A percentile compares a stretch with the other conserved stretches of the same genome.
Evolutionary conservation across 2,329 filamentous ascomycete species (phyloP).

Genomic region (Colletotrichum cordylinicola): DNA sequence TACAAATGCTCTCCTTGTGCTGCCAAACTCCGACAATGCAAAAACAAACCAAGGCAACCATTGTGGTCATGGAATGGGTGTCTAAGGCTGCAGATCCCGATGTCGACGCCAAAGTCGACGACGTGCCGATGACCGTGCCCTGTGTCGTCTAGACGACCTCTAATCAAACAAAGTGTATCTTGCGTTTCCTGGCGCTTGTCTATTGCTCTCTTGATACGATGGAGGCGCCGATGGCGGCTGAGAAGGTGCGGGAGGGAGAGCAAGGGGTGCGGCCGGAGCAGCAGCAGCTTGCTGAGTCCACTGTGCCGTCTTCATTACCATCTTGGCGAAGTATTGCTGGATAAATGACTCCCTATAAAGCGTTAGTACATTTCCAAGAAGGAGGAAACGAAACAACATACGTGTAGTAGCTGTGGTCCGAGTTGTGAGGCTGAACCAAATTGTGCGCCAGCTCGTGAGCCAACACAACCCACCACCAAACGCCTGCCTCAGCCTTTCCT

Average conservation of each 20-base stretch:
- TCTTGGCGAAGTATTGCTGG: constrained; percentile 76
- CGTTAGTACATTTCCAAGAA: neutral
- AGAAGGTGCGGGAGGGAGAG: constrained; percentile 1
- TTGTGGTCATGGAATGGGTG: neutral
- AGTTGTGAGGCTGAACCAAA: constrained; percentile 77
- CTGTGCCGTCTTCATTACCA: constrained; percentile 61
- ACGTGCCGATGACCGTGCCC: neutral
- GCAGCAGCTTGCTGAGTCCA: constrained; percentile 31
- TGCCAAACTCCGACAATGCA: constrained; percentile 4
- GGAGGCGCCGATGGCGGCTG: constrained; percentile 6
- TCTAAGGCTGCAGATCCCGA: neutral
- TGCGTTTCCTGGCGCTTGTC: constrained; percentile 8
- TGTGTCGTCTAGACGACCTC: neutral
- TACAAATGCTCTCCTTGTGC: neutral
- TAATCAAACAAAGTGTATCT: constrained; percentile 19
- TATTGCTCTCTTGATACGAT: constrained; percentile 17
- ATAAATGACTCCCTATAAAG: constrained; percentile 73
- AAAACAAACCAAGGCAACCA: neutral
- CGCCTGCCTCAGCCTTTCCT: constrained; percentile 69
- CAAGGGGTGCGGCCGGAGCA: neutral
- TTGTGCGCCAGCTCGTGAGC: constrained; percentile 98
- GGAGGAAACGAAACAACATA: constrained; percentile 39
- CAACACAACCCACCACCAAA: constrained; percentile 95
- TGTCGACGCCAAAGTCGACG: neutral
- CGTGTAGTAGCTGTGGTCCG: constrained; percentile 84